These are phyloP conservation scores for Candida neerlandica DNA, from an alignment of 1,139 yeast genomes.

Conservation along the genomic window DNA sequence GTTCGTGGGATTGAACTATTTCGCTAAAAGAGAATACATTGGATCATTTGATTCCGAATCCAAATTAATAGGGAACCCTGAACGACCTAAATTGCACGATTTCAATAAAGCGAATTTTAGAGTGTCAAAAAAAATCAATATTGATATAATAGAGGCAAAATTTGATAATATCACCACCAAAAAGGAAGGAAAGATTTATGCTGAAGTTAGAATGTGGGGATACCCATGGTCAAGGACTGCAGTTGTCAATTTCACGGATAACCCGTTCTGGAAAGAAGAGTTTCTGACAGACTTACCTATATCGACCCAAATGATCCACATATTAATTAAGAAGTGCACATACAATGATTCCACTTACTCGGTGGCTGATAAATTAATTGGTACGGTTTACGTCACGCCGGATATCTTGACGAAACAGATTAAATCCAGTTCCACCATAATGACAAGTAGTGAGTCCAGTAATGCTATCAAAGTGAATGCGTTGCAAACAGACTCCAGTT, in stretches of 20 bases:
- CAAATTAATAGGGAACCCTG: not conserved
- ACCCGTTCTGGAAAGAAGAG: slow-evolving; percentile 76
- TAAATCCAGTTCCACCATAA: slow-evolving; percentile 38
- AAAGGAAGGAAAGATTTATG: slow-evolving; percentile 45
- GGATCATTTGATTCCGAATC: slow-evolving; percentile 31
- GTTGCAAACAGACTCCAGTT: slow-evolving; percentile 11
- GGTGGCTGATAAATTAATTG: slow-evolving; percentile 45
- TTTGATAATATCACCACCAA: slow-evolving; percentile 31
- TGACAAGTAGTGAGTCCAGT: slow-evolving; percentile 28
- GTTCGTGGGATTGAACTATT: slow-evolving; percentile 72
- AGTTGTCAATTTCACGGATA: slow-evolving; percentile 46
- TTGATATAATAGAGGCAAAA: slow-evolving; percentile 72
- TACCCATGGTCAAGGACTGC: slow-evolving; percentile 73
- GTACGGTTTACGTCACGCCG: slow-evolving; percentile 59
- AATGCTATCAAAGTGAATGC: slow-evolving; percentile 27
- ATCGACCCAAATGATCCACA: slow-evolving; percentile 53
- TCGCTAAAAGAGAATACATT: slow-evolving; percentile 63
- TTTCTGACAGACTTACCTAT: slow-evolving; percentile 60
- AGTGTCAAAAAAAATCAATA: slow-evolving; percentile 53
- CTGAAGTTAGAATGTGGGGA: slow-evolving; percentile 69
- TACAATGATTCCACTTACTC: slow-evolving; percentile 25
- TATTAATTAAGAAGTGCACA: slow-evolving; percentile 49
- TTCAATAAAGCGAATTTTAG: slow-evolving; percentile 48
- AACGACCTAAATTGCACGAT: slow-evolving; percentile 20
- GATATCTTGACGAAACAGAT: slow-evolving; percentile 48